A percentile compares a stretch with the other conserved stretches of the same genome.
Evolutionary conservation across 1,284 basidiomycete genomes (phyloP).

Genomic region (Apiotrichum sp.): DNA sequence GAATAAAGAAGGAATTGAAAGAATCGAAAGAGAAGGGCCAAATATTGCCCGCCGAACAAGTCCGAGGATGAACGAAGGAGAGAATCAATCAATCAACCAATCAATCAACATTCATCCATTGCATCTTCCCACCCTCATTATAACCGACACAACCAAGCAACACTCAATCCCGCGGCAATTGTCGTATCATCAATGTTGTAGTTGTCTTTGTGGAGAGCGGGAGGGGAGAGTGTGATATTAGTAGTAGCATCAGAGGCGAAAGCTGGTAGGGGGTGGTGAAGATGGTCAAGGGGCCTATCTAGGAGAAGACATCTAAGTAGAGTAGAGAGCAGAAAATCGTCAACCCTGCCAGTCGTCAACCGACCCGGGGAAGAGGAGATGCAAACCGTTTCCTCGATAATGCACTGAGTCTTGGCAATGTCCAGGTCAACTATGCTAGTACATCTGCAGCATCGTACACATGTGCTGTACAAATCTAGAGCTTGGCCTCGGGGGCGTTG

Average conservation of each 20-base stretch:
- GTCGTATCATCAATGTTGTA: neutral
- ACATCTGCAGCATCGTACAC: too few species aligned
- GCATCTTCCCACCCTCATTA: neutral
- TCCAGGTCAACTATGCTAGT: too few species aligned
- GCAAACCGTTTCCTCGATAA: constrained; percentile 4
- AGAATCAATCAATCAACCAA: neutral
- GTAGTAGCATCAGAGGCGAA: neutral
- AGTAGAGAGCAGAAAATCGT: neutral
- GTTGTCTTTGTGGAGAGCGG: neutral
- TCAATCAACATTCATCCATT: neutral
- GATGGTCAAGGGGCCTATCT: neutral
- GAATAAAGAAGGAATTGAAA: neutral
- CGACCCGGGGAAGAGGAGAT: constrained; percentile 10
- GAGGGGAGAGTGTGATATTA: too few species aligned
- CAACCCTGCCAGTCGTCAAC: constrained; percentile 9
- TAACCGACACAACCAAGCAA: neutral
- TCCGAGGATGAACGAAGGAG: neutral
- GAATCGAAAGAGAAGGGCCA: constrained; percentile 1
- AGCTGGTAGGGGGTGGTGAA: neutral
- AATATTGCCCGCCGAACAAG: constrained; percentile 1
- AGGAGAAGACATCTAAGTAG: neutral
- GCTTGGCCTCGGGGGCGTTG: constrained; percentile 1
- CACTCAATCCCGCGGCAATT: neutral
- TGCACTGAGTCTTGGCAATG: too few species aligned
- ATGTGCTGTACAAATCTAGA: neutral